Evolutionary conservation across 2,329 filamentous ascomycete genomes (phyloP).

Genomic region (Cordyceps javanica): DNA sequence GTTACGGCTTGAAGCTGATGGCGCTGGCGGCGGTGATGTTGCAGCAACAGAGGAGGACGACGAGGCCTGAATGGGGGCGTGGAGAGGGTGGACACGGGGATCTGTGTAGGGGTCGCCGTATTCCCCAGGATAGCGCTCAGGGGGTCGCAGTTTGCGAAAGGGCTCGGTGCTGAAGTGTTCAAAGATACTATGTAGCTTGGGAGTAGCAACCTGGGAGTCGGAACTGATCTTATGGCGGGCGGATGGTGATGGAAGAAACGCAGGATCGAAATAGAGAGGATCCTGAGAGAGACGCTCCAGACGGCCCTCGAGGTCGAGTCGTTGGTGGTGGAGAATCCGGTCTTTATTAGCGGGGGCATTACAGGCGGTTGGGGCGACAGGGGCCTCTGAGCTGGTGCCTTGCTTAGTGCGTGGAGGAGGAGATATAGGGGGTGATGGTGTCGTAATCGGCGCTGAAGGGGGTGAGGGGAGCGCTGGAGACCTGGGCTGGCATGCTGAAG

Average conservation of each 20-base stretch:
- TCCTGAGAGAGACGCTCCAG: slow-evolving; percentile 7
- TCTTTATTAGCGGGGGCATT: not conserved
- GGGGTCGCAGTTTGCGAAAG: slow-evolving; percentile 16
- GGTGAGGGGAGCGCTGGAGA: not conserved
- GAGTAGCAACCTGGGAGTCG: slow-evolving; percentile 17
- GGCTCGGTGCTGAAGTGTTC: slow-evolving; percentile 17
- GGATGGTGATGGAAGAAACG: slow-evolving; percentile 4
- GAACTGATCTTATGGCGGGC: not conserved
- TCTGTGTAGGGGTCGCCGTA: slow-evolving; percentile 5
- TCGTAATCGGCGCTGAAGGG: not conserved
- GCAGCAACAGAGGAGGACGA: slow-evolving; percentile 11
- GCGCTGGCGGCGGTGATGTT: not conserved
- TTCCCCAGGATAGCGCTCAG: not conserved
- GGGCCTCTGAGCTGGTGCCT: not conserved
- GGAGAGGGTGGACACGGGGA: slow-evolving; percentile 21
- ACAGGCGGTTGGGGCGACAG: not conserved
- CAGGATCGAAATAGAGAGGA: not conserved
- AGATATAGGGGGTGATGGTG: not conserved
- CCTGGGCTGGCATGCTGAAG: not conserved
- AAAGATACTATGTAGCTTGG: slow-evolving; percentile 22
- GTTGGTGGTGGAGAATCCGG: slow-evolving; percentile 8
- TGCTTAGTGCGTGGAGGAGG: too few species aligned
- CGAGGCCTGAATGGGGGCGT: slow-evolving; percentile 15
- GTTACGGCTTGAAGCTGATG: not conserved
- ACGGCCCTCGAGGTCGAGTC: slow-evolving; percentile 6